phyloP scores from a whole-genome alignment of 306 rosid species.

The Lathyrus aphaca region DNA sequence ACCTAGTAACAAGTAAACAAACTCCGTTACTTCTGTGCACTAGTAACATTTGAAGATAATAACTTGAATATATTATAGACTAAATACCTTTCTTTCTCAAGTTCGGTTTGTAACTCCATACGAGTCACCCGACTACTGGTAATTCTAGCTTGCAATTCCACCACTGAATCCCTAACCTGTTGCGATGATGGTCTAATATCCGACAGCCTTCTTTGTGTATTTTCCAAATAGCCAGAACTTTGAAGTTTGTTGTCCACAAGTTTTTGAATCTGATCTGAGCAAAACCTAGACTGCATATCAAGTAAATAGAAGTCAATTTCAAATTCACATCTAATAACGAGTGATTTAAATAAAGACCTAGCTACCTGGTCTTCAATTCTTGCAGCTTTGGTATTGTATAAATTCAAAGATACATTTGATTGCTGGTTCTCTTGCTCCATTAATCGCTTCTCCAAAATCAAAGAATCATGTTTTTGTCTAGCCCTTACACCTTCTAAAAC shows the following conservation, averaged over 20 bases:
- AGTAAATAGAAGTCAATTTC: slow-evolving; percentile 28
- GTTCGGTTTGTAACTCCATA: slow-evolving; percentile 68
- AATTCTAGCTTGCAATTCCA: slow-evolving; percentile 63
- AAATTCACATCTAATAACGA: slow-evolving; percentile 24
- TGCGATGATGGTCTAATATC: slow-evolving; percentile 68
- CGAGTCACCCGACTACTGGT: slow-evolving; percentile 54
- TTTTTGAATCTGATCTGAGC: slow-evolving; percentile 72
- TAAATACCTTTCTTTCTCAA: slow-evolving; percentile 85
- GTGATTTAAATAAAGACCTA: slow-evolving; percentile 26
- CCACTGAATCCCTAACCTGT: slow-evolving; percentile 64
- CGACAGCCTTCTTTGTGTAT: slow-evolving; percentile 60
- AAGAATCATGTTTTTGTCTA: slow-evolving; percentile 66
- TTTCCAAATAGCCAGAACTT: slow-evolving; percentile 57
- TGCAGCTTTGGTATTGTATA: slow-evolving; percentile 68
- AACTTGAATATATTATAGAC: neutral
- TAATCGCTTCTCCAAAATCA: slow-evolving; percentile 59
- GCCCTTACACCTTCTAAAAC: slow-evolving; percentile 85
- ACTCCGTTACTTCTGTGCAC: slow-evolving; percentile 6
- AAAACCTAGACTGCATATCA: slow-evolving; percentile 68
- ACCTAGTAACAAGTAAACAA: slow-evolving; percentile 51
- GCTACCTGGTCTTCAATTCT: slow-evolving; percentile 89
- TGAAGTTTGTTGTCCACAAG: slow-evolving; percentile 62
- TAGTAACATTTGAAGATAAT: slow-evolving; percentile 14
- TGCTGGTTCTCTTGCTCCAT: slow-evolving; percentile 77
- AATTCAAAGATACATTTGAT: slow-evolving; percentile 60